A percentile compares a stretch with the other conserved stretches of the same genome.
phyloP scores from a whole-genome alignment of 1,139 yeast genomes.

The Ashbya aceris region DNA sequence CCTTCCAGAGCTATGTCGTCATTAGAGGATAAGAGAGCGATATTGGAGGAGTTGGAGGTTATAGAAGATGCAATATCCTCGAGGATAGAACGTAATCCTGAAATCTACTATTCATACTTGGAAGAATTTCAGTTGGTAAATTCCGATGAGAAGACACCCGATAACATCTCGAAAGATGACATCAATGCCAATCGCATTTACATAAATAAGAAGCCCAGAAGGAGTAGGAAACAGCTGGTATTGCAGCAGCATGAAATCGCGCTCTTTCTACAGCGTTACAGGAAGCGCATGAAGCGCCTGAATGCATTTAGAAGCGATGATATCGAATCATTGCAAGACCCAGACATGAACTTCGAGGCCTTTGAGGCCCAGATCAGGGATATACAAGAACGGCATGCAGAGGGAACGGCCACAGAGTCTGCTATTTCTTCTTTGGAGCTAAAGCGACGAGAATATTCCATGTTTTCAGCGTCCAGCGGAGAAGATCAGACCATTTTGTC shows the following conservation, averaged over 20 bases:
- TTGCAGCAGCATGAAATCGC: conserved; percentile 65
- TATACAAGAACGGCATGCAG: conserved; percentile 30
- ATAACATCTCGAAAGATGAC: conserved; percentile 12
- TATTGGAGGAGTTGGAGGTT: conserved; percentile 46
- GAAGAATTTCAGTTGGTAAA: conserved; percentile 11
- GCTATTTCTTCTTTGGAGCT: conserved; percentile 7
- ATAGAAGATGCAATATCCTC: conserved; percentile 46
- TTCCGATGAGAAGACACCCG: conserved; percentile 12
- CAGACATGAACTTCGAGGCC: conserved; percentile 25
- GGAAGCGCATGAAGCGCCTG: conserved; percentile 31
- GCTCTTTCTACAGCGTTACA: conserved; percentile 42
- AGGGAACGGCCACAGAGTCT: conserved; percentile 11
- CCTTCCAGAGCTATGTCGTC: background rate
- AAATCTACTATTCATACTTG: conserved; percentile 33
- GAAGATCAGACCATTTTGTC: conserved; percentile 35
- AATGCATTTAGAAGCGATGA: conserved; percentile 18
- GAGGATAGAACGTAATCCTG: conserved; percentile 42
- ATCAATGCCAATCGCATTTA: conserved; percentile 18
- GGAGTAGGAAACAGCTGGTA: conserved; percentile 35
- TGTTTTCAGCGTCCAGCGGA: conserved; percentile 16
- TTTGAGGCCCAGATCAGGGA: conserved; percentile 38
- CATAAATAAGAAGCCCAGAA: conserved; percentile 28
- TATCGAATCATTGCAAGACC: conserved; percentile 13
- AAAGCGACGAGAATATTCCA: conserved; percentile 16
- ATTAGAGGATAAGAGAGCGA: conserved; percentile 31